phyloP scores from a whole-genome alignment of 345 rosid genomes.

The Eucalyptus pauciflora region DNA sequence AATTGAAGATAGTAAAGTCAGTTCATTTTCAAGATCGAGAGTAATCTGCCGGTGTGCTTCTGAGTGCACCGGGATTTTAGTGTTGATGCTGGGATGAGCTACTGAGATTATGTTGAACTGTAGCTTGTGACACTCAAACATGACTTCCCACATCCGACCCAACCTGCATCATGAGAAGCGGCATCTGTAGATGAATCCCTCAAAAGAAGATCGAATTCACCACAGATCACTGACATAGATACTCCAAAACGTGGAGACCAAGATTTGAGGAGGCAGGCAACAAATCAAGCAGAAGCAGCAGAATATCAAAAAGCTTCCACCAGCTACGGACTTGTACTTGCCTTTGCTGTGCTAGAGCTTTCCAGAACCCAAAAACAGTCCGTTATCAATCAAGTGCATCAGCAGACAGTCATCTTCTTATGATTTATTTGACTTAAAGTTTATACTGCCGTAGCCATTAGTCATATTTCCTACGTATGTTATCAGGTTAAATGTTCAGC shows the following conservation, averaged over 20 bases:
- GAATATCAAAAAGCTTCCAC: not conserved
- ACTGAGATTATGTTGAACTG: constrained; percentile 49
- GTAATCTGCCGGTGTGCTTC: constrained; percentile 57
- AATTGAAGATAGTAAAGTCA: constrained; percentile 31
- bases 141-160: constrained; percentile 90
- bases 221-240: not conserved
- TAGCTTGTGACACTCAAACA: constrained; percentile 79
- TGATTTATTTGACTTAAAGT: not conserved
- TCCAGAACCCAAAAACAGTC: not conserved
- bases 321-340: not conserved
- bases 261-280: not conserved
- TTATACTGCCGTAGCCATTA: not conserved
- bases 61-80: constrained; percentile 37
- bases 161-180: constrained; percentile 30
- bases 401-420: not conserved
- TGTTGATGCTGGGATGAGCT: constrained; percentile 27
- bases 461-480: not conserved
- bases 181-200: not conserved
- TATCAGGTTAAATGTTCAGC: not conserved
- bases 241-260: not conserved
- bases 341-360: not conserved
- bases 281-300: not conserved
- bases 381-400: not conserved
- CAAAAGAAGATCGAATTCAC: not conserved
- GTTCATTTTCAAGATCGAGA: constrained; percentile 55